These are phyloP conservation scores for Aspergillus pseudotamarii DNA, from an alignment of 2,329 filamentous ascomycete species.

Conservation along the genomic window DNA sequence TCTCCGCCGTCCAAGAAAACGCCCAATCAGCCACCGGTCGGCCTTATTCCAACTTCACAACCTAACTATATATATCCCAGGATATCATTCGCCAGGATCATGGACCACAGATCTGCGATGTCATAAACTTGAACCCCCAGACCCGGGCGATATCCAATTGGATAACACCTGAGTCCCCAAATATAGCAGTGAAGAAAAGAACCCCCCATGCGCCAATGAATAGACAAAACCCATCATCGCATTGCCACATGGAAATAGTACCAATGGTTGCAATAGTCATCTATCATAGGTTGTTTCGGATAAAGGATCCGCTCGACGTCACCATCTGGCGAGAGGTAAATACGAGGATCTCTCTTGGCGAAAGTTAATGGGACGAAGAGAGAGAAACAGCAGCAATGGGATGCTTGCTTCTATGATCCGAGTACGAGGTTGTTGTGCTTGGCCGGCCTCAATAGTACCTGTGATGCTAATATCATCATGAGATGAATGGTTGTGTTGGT, in stretches of 20 bases:
- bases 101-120: background rate
- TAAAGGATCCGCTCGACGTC: background rate
- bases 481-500: background rate
- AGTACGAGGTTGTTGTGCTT: background rate
- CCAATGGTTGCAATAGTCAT: background rate
- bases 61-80: background rate
- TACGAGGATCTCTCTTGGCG: conserved; percentile 3
- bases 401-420: background rate
- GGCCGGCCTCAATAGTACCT: background rate
- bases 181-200: background rate
- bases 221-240: background rate
- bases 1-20: no score
- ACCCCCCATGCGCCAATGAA: background rate
- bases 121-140: background rate
- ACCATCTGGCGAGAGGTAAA: background rate
- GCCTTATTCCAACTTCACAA: background rate
- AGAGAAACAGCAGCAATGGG: background rate
- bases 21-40: background rate
- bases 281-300: background rate
- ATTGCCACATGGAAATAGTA: background rate
- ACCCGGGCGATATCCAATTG: background rate
- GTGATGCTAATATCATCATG: background rate
- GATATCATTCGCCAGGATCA: background rate
- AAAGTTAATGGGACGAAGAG: background rate
- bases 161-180: background rate